Percentiles rank a stretch among this genome's conserved stretches.
These are phyloP conservation scores for Aspergillus brunneoviolaceus DNA, from an alignment of 2,329 filamentous ascomycete genomes.

Conservation along the genomic window DNA sequence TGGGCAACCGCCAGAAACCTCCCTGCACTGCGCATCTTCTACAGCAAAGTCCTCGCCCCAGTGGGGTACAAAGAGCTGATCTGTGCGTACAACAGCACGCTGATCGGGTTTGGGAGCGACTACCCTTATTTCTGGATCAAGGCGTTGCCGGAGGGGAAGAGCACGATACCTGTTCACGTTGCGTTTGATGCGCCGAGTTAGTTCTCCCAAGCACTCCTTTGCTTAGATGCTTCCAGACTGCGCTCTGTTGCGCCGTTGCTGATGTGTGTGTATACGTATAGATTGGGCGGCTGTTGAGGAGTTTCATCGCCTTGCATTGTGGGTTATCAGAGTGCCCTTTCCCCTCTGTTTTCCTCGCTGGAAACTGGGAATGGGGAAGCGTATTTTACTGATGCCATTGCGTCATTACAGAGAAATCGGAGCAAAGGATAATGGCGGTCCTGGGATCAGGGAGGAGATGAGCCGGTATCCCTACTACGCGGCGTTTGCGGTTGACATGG, in stretches of 20 bases:
- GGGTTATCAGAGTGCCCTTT: background rate
- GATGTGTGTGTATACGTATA: background rate
- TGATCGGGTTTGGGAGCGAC: slow-evolving; percentile 5
- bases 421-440: background rate
- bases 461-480: slow-evolving; percentile 7
- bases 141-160: slow-evolving; percentile 1
- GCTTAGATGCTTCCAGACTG: too few species aligned
- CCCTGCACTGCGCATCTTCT: slow-evolving; percentile 1
- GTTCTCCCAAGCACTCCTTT: background rate
- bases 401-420: background rate
- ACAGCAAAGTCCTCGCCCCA: background rate
- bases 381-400: too few species aligned
- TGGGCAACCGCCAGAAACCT: slow-evolving; percentile 1
- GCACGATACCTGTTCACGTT: background rate
- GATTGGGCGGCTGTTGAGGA: background rate
- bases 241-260: too few species aligned
- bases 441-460: slow-evolving; percentile 4
- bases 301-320: background rate
- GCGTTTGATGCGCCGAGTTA: slow-evolving; percentile 6
- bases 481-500: slow-evolving; percentile 1
- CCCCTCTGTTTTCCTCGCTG: too few species aligned
- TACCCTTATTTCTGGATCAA: slow-evolving; percentile 9
- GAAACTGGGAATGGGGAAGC: too few species aligned
- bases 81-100: background rate
- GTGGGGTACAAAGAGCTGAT: slow-evolving; percentile 5